phyloP scores from a whole-genome alignment of 148 eudicot genomes.

The Rhododendron griersonianum region DNA sequence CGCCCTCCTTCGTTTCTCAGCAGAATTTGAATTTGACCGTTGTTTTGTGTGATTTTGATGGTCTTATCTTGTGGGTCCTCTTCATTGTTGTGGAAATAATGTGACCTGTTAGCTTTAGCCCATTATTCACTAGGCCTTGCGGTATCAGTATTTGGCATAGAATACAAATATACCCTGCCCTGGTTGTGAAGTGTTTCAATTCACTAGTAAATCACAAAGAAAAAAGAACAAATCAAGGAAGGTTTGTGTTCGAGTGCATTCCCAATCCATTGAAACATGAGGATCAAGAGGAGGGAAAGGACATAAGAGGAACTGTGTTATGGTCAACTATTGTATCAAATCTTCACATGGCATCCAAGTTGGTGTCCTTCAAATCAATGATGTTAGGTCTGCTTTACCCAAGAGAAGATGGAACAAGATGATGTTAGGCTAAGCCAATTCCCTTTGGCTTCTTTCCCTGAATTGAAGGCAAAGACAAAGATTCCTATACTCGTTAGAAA shows the following conservation, averaged over 20 bases:
- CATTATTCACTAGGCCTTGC: background rate
- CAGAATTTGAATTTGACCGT: too few relatives aligned
- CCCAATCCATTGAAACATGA: background rate
- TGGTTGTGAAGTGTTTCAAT: background rate
- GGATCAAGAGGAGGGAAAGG: background rate
- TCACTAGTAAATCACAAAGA: background rate
- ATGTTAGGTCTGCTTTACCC: background rate
- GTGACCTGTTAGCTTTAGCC: background rate
- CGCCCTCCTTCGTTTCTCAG: too few relatives aligned
- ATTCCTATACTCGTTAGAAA: background rate
- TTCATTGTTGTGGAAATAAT: too few relatives aligned
- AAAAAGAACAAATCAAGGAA: background rate
- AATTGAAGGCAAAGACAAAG: background rate
- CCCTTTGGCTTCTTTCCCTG: background rate
- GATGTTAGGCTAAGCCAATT: background rate
- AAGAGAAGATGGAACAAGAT: background rate
- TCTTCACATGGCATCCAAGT: conserved; percentile 1
- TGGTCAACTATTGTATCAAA: conserved; percentile 20
- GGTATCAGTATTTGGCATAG: background rate
- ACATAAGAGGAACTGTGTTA: background rate
- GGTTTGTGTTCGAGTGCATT: background rate
- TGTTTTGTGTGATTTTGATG: background rate
- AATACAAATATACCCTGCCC: background rate
- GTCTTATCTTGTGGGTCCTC: too few relatives aligned
- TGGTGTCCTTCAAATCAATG: background rate